Conservation (phyloP, 2,329 filamentous ascomycete species). For the Pseudomassariella vexata region DNA sequence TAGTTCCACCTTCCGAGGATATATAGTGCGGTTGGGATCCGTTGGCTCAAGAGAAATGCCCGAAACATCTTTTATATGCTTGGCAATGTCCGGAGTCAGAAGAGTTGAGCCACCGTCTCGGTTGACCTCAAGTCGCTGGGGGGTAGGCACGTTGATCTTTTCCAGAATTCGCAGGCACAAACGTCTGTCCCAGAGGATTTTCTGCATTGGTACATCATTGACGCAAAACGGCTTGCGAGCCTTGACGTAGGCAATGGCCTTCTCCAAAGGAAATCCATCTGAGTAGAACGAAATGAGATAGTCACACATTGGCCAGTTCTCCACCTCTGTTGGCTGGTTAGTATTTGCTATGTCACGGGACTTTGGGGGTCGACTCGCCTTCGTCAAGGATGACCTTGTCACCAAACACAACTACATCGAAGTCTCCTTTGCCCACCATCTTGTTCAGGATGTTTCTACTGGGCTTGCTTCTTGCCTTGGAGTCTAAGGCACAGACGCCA, state of each 20-base stretch:
- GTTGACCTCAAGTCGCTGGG: conserved; percentile 82
- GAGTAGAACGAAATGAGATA: conserved; percentile 98
- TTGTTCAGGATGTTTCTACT: conserved; percentile 94
- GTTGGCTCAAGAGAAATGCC: conserved; percentile 69
- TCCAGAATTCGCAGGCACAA: conserved; percentile 85
- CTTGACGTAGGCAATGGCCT: conserved; percentile 92
- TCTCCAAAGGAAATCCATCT: conserved; percentile 92
- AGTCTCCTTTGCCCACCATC: conserved; percentile 83
- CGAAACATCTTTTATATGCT: conserved; percentile 74
- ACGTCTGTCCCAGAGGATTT: conserved; percentile 91
- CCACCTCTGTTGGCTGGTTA: conserved; percentile 31
- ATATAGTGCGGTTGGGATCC: conserved; percentile 50
- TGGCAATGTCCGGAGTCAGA: conserved; percentile 71
- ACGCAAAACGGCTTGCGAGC: conserved; percentile 94
- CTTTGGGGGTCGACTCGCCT: conserved; percentile 35
- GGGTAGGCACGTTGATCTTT: conserved; percentile 82
- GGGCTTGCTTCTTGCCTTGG: conserved; percentile 94
- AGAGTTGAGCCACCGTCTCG: conserved; percentile 84
- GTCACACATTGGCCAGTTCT: conserved; percentile 50
- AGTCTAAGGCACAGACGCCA: conserved; percentile 90
- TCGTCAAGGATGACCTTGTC: conserved; percentile 98
- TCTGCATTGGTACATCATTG: conserved; percentile 96
- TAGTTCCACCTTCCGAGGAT: conserved; percentile 68
- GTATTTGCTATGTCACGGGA: conserved; percentile 5
- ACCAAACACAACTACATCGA: conserved; percentile 95